Evolutionary conservation across 352 stramenopile species (phyloP), one percentile per base, ranked within the genome.

Genomic region (Phytophthora macrochlamydospora): DNA sequence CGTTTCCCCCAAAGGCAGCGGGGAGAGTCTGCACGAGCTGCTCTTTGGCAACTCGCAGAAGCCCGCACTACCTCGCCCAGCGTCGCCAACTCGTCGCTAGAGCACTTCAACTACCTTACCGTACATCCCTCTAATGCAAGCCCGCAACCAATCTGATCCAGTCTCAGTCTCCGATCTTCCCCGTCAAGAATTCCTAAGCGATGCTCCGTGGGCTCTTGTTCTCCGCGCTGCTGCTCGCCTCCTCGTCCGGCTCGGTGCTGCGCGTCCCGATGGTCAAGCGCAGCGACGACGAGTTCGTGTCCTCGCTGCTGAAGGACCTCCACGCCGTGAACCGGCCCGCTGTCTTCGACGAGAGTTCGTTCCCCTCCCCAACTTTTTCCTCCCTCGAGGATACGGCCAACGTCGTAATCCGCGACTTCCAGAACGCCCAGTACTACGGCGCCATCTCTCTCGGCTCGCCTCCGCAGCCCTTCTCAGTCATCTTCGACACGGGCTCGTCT

Each of bases 401-500:
- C 52, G 83, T 94, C 28, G 68, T 94, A 30, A 97, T 98, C 75
- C 85, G 93, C 59, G 79, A 97, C 85, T 95, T 97, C 69, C 83
- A 93, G 62, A 98, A 99, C 78, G 92, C 94, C 24, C 94, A 98
- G 64, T 99, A 98, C 69, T 98, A 97, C 68, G 94, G 96, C 11
- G 73, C 88, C 24, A 89, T 99, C 43, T 79, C 87, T 35, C 65
- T 98, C n/a, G 96, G 97, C 13, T 97, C 81, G 40, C 97, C 97
- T 43, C 75, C 79, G 0, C 96, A 99, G 73, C 90, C 69, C 1
- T 98, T 99, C 66, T 76, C 87, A 11, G 97, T 99, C 14, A 98
- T 99, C 53, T 99, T 98, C 62, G 97, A 99, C 77, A 99, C 97
- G 9, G 97, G 97, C 29, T 98, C 85, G n/a, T 97, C 83, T 68